phyloP scores from a whole-genome alignment of 1,139 yeast genomes.

The Nadsonia commutata region DNA sequence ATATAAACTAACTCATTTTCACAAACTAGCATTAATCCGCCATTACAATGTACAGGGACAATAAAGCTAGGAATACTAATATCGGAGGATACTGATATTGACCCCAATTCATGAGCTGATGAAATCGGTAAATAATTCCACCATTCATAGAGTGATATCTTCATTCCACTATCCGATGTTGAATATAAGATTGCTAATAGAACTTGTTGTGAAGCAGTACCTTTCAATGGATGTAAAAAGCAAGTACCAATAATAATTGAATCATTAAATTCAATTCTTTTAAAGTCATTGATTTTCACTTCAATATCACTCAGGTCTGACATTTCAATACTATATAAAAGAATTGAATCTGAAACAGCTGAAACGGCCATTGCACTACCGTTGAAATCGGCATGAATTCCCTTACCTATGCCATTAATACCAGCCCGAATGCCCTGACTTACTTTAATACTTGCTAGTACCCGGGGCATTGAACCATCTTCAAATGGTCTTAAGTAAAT shows the following conservation, averaged over 20 bases:
- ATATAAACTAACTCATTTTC: slow-evolving; percentile 8
- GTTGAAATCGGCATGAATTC: slow-evolving; percentile 5
- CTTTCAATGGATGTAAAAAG: slow-evolving; percentile 9
- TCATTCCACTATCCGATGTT: slow-evolving; percentile 3
- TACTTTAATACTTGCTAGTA: not conserved
- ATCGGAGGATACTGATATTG: slow-evolving; percentile 8
- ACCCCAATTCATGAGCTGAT: slow-evolving; percentile 3
- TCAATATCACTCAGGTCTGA: not conserved
- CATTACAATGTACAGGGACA: slow-evolving; percentile 11
- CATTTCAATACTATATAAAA: not conserved
- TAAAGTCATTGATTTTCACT: not conserved
- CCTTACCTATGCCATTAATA: slow-evolving; percentile 5
- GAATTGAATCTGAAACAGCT: slow-evolving; percentile 4
- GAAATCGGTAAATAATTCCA: slow-evolving; percentile 4
- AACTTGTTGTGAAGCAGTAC: slow-evolving; percentile 6
- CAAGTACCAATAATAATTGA: slow-evolving; percentile 7
- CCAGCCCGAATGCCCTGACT: not conserved
- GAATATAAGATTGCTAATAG: slow-evolving; percentile 7
- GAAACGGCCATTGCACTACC: slow-evolving; percentile 7
- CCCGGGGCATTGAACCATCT: slow-evolving; percentile 6
- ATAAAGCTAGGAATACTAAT: slow-evolving; percentile 10
- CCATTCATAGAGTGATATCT: slow-evolving; percentile 10
- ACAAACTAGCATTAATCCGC: slow-evolving; percentile 11
- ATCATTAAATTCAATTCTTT: slow-evolving; percentile 1
- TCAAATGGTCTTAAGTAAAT: slow-evolving; percentile 7